Evolutionary conservation across 495 filamentous ascomycete genomes (phyloP), one percentile per base, ranked within the genome.

Genomic region (Jackrogersella minutella): DNA sequence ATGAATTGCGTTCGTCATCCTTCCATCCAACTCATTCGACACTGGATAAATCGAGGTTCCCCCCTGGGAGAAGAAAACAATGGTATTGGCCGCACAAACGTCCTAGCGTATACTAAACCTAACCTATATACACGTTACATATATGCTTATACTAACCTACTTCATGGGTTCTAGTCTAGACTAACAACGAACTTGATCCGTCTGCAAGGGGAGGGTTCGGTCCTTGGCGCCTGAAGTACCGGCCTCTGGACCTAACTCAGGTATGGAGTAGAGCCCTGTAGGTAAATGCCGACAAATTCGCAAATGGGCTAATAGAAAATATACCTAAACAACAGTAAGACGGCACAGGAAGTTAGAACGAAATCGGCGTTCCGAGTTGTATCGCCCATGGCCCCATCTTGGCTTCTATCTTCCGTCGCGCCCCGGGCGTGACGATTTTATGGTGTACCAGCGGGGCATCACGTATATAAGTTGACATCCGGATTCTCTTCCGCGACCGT

Each of bases 131-230:
- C 24, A 26, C 49, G 34, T 60, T 46, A 56, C 22, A 19, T 53
- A 54, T 46, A 43, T n/a, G n/a, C n/a, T 3, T 30, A 30, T 30
- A 30, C 26, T 7, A 30, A 30, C 26, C 40, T 58, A 64, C 13
- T 52, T 19, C 49, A 52, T 44, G 47, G 31, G 47, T 53, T 56
- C 46, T 40, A 52, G 34, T 47, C 58, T 43, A 58, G 47, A 58
- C 58, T 53, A 30, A 24, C 16, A 58, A n/a, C 64, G 57, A 43
- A 54, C 19, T n/a, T 58, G 46, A 31, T 62, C 53, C 49, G 49
- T 59, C 65, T 68, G 65, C 65, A 68, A 68, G 65, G 65, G 65
- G 53, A 68, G 37, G 26, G 50, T 64, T 54, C 65, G 59, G 47
- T 28, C n/a, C 65, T 68, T 68, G 65, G 65, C 65, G 34, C 28